Evolutionary conservation across 495 filamentous ascomycete species (phyloP).

Genomic region (Podospora didyma): DNA sequence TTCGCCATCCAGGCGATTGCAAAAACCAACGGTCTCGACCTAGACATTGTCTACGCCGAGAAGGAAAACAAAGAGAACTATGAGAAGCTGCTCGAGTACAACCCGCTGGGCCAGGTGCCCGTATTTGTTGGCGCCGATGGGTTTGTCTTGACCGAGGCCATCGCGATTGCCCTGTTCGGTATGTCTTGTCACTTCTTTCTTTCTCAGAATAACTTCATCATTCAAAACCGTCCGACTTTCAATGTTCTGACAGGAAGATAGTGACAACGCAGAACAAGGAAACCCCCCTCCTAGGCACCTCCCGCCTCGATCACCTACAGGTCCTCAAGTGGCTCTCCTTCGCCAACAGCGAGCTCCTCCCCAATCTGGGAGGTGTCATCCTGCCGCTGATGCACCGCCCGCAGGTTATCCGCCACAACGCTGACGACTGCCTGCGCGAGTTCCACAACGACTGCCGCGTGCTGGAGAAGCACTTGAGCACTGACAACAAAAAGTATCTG

Average conservation of each 20-base stretch:
- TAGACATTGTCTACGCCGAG: neutral
- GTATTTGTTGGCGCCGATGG: conserved; percentile 7
- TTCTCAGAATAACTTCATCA: no score
- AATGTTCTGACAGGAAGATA: neutral
- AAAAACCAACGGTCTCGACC: neutral
- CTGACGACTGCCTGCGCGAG: neutral
- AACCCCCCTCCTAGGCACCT: conserved; percentile 3
- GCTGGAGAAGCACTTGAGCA: conserved; percentile 7
- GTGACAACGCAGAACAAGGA: conserved; percentile 2
- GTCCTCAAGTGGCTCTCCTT: conserved; percentile 9
- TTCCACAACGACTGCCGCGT: conserved; percentile 1
- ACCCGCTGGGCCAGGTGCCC: conserved; percentile 8
- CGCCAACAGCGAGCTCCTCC: conserved; percentile 3
- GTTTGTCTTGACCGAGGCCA: conserved; percentile 7
- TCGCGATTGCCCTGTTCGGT: conserved; percentile 10
- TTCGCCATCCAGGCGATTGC: no score
- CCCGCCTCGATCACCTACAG: neutral
- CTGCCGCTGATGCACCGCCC: conserved; percentile 1
- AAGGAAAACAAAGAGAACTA: neutral
- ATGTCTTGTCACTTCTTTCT: no score
- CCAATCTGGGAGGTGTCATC: conserved; percentile 1
- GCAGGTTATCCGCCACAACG: neutral
- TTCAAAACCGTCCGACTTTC: no score
- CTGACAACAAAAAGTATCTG: neutral
- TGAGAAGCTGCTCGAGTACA: conserved; percentile 6